Conservation (phyloP, 2,329 filamentous ascomycete species). For the Fonsecaea erecta region DNA sequence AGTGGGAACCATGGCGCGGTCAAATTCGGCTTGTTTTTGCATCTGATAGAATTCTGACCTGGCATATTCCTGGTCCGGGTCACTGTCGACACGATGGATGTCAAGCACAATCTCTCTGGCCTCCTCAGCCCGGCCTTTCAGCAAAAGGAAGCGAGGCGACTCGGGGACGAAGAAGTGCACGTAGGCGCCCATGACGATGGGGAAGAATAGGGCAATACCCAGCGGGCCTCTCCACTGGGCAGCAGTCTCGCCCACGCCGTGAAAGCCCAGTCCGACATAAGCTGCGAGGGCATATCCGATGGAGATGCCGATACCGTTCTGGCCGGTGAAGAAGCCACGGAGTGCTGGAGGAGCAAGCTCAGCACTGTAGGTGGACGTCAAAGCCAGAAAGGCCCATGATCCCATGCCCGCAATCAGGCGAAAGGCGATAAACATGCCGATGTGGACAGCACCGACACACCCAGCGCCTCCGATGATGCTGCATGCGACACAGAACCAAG, state of each 20-base stretch:
- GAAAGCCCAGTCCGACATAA: too few species aligned
- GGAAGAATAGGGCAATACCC: too few species aligned
- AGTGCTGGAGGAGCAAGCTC: too few species aligned
- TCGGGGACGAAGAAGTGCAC: too few species aligned
- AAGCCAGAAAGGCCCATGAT: not conserved
- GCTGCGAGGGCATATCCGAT: not conserved
- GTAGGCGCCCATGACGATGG: too few species aligned
- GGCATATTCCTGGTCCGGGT: conserved; percentile 15
- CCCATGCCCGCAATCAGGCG: not conserved
- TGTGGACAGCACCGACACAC: not conserved
- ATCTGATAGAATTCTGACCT: conserved; percentile 16
- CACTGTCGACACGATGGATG: conserved; percentile 26
- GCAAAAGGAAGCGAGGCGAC: conserved; percentile 47
- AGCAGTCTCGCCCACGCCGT: too few species aligned
- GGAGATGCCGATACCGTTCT: too few species aligned
- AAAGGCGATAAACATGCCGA: not conserved
- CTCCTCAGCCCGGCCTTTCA: conserved; percentile 40
- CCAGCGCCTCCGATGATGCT: not conserved
- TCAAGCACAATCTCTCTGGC: conserved; percentile 28
- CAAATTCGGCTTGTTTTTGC: conserved; percentile 13
- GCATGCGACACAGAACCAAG: too few species aligned
- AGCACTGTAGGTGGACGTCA: too few species aligned
- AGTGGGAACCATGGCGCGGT: too few species aligned
- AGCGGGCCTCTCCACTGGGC: too few species aligned
- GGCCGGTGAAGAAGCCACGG: too few species aligned